Evolutionary conservation across 208 protist species (phyloP).

Genomic region (Acanthamoeba sp.): DNA sequence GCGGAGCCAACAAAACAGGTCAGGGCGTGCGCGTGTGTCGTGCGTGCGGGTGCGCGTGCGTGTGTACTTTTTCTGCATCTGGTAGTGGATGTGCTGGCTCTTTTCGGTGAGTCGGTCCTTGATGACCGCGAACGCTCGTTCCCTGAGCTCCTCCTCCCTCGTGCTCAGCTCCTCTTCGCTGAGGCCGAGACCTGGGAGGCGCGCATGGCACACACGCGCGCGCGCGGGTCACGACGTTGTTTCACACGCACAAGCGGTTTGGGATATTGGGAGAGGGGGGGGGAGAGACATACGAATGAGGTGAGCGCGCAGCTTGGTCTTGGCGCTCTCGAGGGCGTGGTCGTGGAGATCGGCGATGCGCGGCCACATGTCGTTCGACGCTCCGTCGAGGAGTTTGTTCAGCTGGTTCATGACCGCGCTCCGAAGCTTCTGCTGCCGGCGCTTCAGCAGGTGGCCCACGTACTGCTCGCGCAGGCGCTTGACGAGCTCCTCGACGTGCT

Average conservation of each 20-base stretch:
- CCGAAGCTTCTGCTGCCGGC: conserved; percentile 13
- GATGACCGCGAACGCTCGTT: conserved; percentile 29
- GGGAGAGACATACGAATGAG: background rate
- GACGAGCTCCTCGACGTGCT: conserved; percentile 63
- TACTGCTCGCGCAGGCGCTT: conserved; percentile 55
- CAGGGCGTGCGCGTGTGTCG: no score
- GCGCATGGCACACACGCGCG: no score
- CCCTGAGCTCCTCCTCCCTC: conserved; percentile 11
- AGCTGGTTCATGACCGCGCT: conserved; percentile 33
- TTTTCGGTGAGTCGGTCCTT: conserved; percentile 59
- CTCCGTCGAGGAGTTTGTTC: conserved; percentile 22
- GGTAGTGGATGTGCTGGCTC: conserved; percentile 70
- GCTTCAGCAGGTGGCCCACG: conserved; percentile 27
- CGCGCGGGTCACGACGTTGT: no score
- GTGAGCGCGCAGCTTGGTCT: background rate
- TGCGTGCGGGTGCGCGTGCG: no score
- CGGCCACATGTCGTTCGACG: conserved; percentile 23
- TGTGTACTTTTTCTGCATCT: conserved; percentile 60
- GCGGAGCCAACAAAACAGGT: background rate
- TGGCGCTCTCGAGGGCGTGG: background rate
- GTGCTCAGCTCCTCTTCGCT: background rate
- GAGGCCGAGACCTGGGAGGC: conserved; percentile 34
- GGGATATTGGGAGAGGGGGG: background rate
- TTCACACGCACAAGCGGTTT: background rate
- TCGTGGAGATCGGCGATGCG: conserved; percentile 34